Conservation (phyloP, 768 basidiomycete genomes). For the Coprinopsis cinerea region DNA sequence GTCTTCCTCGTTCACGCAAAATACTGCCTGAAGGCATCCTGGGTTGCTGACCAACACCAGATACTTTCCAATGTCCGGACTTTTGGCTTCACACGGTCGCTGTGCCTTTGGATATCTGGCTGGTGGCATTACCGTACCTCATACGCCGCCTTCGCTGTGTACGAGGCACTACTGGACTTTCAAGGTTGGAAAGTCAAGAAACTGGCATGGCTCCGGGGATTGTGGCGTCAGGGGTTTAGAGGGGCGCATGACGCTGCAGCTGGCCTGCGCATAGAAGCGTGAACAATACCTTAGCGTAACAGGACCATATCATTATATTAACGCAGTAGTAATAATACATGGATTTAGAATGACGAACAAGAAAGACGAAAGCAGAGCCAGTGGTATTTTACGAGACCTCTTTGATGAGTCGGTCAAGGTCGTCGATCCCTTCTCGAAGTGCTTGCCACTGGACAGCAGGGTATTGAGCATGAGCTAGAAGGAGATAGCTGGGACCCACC, state of each 20-base stretch:
- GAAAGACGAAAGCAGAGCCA: conserved; percentile 1
- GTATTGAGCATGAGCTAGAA: neutral
- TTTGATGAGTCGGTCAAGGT: conserved; percentile 50
- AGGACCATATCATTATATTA: too few relatives aligned
- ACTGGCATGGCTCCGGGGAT: conserved; percentile 60
- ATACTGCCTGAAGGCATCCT: conserved; percentile 77
- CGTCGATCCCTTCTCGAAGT: conserved; percentile 36
- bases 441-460: conserved; percentile 45
- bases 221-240: conserved; percentile 49
- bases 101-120: conserved; percentile 45
- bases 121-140: conserved; percentile 66
- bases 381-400: conserved; percentile 28
- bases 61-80: conserved; percentile 37
- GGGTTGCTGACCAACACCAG: conserved; percentile 59
- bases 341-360: neutral
- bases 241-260: conserved; percentile 71
- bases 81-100: conserved; percentile 29
- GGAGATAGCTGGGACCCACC: conserved; percentile 28
- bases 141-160: conserved; percentile 43
- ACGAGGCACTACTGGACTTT: conserved; percentile 61
- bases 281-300: too few relatives aligned
- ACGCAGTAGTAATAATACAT: conserved; percentile 2
- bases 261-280: conserved; percentile 35
- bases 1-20: conserved; percentile 90
- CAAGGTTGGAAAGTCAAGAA: conserved; percentile 50